These are phyloP conservation scores for Fomitopsis pulvina DNA, from an alignment of 768 basidiomycete genomes.

Conservation along the genomic window DNA sequence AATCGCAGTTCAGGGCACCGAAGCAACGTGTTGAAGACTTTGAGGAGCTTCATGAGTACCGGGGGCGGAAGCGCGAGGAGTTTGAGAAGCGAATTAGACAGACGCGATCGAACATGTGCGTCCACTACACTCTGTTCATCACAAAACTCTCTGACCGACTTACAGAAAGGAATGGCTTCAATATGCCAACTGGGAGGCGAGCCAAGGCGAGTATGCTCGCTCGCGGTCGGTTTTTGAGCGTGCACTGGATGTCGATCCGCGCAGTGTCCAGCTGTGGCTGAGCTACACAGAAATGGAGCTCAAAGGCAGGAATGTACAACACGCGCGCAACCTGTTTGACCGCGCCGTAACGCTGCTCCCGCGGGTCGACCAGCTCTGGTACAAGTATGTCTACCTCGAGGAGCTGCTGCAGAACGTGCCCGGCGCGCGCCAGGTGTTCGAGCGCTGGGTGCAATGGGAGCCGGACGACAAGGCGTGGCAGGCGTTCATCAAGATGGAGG, in stretches of 20 bases:
- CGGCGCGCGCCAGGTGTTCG: constrained; percentile 95
- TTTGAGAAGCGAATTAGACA: constrained; percentile 86
- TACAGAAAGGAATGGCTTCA: constrained; percentile 80
- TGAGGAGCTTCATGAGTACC: constrained; percentile 86
- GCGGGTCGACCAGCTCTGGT: constrained; percentile 96
- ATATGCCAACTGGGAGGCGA: constrained; percentile 88
- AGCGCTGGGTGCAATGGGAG: constrained; percentile 99
- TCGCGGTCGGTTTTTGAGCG: constrained; percentile 95
- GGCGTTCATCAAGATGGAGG: constrained; percentile 98
- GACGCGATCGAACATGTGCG: constrained; percentile 76
- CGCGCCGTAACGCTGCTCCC: constrained; percentile 95
- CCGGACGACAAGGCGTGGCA: constrained; percentile 99
- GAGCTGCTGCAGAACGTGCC: constrained; percentile 94
- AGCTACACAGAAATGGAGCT: constrained; percentile 97
- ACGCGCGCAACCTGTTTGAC: constrained; percentile 95
- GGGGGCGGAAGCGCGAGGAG: constrained; percentile 87
- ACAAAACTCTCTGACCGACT: neutral
- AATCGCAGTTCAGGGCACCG: constrained; percentile 84
- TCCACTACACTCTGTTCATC: neutral
- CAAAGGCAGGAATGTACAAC: constrained; percentile 95
- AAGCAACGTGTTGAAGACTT: constrained; percentile 95
- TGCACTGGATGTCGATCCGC: constrained; percentile 90
- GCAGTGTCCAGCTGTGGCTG: constrained; percentile 88
- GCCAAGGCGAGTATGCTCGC: constrained; percentile 93
- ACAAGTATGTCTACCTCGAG: constrained; percentile 98